phyloP scores from a whole-genome alignment of 2,329 filamentous ascomycete genomes.

The Pleomassaria siparia region DNA sequence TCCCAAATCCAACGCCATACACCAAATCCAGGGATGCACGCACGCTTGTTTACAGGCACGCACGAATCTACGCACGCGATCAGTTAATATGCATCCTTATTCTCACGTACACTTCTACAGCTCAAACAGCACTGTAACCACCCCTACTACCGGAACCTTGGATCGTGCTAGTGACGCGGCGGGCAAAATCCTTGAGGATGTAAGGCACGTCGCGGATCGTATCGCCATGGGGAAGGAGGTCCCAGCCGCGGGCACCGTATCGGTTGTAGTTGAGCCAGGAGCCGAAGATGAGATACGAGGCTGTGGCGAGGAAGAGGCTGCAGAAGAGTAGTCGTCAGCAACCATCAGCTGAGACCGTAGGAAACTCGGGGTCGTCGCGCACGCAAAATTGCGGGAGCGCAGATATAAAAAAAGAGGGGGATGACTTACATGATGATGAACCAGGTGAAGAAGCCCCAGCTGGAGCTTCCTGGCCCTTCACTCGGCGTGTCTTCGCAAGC shows the following conservation, averaged over 20 bases:
- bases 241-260: constrained; percentile 93
- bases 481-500: constrained; percentile 63
- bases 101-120: background rate
- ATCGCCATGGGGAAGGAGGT: constrained; percentile 89
- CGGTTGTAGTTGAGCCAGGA: constrained; percentile 99
- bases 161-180: constrained; percentile 77
- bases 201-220: constrained; percentile 91
- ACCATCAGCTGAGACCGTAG: background rate
- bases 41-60: background rate
- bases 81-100: background rate
- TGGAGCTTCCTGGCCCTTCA: constrained; percentile 52
- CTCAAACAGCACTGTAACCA: constrained; percentile 89
- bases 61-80: background rate
- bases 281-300: constrained; percentile 93
- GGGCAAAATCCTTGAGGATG: constrained; percentile 82
- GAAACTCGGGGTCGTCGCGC: background rate
- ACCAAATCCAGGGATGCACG: background rate
- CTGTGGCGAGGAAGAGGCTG: constrained; percentile 80
- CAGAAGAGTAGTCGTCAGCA: constrained; percentile 10
- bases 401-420: background rate
- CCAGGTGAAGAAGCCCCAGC: constrained; percentile 98
- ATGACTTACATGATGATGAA: constrained; percentile 80
- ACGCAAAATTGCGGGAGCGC: background rate
- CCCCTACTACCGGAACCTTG: constrained; percentile 82
- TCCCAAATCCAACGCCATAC: background rate